phyloP scores from a whole-genome alignment of 2,329 filamentous ascomycete species.

The Aspergillus sp. region DNA sequence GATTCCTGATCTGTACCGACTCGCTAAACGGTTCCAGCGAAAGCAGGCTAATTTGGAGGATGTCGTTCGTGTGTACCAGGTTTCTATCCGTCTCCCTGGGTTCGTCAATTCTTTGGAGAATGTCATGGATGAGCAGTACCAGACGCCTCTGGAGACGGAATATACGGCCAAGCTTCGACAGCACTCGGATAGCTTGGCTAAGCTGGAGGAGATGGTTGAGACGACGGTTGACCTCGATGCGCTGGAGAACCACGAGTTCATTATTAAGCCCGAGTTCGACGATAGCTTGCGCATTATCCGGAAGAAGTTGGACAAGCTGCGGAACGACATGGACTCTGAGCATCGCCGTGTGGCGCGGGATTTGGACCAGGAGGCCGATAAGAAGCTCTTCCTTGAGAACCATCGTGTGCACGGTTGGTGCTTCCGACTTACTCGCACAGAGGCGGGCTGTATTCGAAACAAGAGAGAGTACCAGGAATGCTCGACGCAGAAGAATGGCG shows the following conservation, averaged over 20 bases:
- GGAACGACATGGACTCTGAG: slow-evolving; percentile 74
- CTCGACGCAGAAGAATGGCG: slow-evolving; percentile 97
- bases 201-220: slow-evolving; percentile 95
- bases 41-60: slow-evolving; percentile 89
- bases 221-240: slow-evolving; percentile 95
- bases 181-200: slow-evolving; percentile 70
- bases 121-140: slow-evolving; percentile 93
- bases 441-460: slow-evolving; percentile 88
- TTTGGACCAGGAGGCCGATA: slow-evolving; percentile 85
- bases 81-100: slow-evolving; percentile 81
- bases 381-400: slow-evolving; percentile 96
- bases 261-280: slow-evolving; percentile 98
- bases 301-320: slow-evolving; percentile 80
- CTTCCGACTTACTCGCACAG: slow-evolving; percentile 82
- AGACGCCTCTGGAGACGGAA: slow-evolving; percentile 73
- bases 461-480: slow-evolving; percentile 87
- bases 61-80: slow-evolving; percentile 91
- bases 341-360: slow-evolving; percentile 71
- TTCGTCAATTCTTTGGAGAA: slow-evolving; percentile 84
- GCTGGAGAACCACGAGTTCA: slow-evolving; percentile 93
- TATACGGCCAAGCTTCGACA: slow-evolving; percentile 80
- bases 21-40: slow-evolving; percentile 91
- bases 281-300: slow-evolving; percentile 80
- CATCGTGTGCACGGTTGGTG: slow-evolving; percentile 96
- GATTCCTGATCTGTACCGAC: slow-evolving; percentile 86